Evolutionary conservation across 2,329 filamentous ascomycete genomes (phyloP).

Genomic region (Tolypocladium inflatum): DNA sequence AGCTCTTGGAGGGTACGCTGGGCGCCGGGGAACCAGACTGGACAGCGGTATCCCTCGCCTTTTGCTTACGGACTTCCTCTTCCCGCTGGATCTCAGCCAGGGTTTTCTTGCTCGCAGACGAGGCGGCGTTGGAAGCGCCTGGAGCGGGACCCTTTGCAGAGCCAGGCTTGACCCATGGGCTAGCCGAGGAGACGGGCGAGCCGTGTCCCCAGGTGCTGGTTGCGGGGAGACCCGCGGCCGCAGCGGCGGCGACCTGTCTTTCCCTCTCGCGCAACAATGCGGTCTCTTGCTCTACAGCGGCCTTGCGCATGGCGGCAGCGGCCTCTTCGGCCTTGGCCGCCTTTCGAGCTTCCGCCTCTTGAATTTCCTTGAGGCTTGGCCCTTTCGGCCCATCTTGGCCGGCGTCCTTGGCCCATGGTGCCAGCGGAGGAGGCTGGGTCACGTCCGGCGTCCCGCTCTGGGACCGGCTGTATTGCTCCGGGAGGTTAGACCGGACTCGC

Average conservation of each 20-base stretch:
- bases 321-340: constrained; percentile 81
- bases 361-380: constrained; percentile 91
- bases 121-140: constrained; percentile 10
- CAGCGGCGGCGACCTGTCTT: constrained; percentile 38
- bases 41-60: constrained; percentile 42
- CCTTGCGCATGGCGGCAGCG: constrained; percentile 67
- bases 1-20: constrained; percentile 62
- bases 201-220: constrained; percentile 82
- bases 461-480: constrained; percentile 63
- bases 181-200: constrained; percentile 58
- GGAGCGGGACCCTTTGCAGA: constrained; percentile 29
- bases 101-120: constrained; percentile 63
- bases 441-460: constrained; percentile 67
- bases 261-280: constrained; percentile 49
- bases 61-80: constrained; percentile 73
- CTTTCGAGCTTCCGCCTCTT: constrained; percentile 88
- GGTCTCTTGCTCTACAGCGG: constrained; percentile 71
- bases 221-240: constrained; percentile 73
- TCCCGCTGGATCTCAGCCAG: constrained; percentile 94
- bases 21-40: constrained; percentile 36
- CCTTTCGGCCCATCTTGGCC: constrained; percentile 64
- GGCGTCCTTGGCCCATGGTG: constrained; percentile 89
- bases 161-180: constrained; percentile 59
- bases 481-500: constrained; percentile 72
- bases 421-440: constrained; percentile 59